These are phyloP conservation scores for Ambrosia artemisiifolia DNA, from an alignment of 129 eudicot species.

Conservation along the genomic window DNA sequence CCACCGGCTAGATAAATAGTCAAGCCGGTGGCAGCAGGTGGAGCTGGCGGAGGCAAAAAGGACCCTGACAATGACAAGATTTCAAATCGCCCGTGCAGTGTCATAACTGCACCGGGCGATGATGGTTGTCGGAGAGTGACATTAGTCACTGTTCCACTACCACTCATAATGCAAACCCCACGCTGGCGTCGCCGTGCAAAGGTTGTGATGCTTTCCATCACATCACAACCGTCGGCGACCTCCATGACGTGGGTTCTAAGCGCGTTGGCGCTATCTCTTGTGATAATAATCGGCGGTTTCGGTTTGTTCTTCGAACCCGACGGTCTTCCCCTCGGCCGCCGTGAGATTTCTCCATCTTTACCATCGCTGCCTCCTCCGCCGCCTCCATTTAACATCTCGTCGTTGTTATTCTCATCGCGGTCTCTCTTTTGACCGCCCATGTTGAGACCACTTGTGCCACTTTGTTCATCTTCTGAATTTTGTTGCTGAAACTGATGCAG, in stretches of 20 bases:
- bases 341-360: conserved; percentile 40
- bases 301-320: conserved; percentile 77
- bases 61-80: conserved; percentile 69
- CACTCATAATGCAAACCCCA: conserved; percentile 75
- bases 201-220: conserved; percentile 60
- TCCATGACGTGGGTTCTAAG: conserved; percentile 81
- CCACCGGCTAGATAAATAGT: conserved; percentile 72
- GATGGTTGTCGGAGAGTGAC: conserved; percentile 72
- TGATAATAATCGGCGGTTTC: conserved; percentile 65
- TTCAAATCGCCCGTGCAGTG: conserved; percentile 70
- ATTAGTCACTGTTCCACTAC: conserved; percentile 62
- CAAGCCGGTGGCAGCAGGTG: conserved; percentile 64
- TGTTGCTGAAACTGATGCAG: conserved; percentile 57
- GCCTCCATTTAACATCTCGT: conserved; percentile 8
- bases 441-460: conserved; percentile 54
- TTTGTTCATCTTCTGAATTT: conserved; percentile 69
- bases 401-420: conserved; percentile 44
- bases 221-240: conserved; percentile 65
- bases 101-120: conserved; percentile 53
- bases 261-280: conserved; percentile 70
- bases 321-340: conserved; percentile 74
- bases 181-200: conserved; percentile 72
- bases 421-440: conserved; percentile 49
- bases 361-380: conserved; percentile 38
- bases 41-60: conserved; percentile 74